A percentile compares a stretch with the other conserved stretches of the same genome.
Evolutionary conservation across 352 stramenopile genomes (phyloP).

Genomic region (Phytopythium delawarense): DNA sequence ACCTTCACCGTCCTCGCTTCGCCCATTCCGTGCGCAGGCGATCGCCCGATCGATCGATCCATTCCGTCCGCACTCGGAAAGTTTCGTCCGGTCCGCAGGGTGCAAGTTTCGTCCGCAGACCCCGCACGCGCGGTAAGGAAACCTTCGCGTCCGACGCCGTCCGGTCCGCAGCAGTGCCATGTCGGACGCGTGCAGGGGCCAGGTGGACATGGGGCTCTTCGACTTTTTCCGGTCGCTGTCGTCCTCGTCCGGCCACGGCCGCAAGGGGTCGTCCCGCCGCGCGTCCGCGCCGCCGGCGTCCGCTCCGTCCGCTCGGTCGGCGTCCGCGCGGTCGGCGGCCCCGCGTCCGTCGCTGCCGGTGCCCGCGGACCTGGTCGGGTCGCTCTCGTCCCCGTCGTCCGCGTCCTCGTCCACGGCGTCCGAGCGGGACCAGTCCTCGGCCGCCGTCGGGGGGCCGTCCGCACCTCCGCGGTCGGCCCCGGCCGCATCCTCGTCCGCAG

Average conservation of each 20-base stretch:
- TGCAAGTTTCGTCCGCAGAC: too few relatives aligned
- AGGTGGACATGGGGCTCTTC: slow-evolving; percentile 52
- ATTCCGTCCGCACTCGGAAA: background rate
- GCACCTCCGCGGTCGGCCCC: background rate
- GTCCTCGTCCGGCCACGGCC: slow-evolving; percentile 22
- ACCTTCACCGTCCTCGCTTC: background rate
- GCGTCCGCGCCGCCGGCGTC: slow-evolving; percentile 14
- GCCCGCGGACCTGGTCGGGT: background rate
- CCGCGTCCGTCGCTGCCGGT: background rate
- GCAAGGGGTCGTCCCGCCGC: slow-evolving; percentile 18
- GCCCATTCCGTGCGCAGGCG: background rate
- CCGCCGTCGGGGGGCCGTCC: too few relatives aligned
- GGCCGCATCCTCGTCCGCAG: slow-evolving; percentile 23
- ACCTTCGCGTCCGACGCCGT: background rate
- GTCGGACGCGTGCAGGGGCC: slow-evolving; percentile 15
- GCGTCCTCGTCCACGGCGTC: slow-evolving; percentile 25
- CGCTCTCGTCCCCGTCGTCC: slow-evolving; percentile 39
- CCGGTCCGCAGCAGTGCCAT: background rate
- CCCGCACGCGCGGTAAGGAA: too few relatives aligned
- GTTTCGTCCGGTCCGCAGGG: background rate
- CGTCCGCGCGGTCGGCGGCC: background rate
- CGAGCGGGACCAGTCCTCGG: too few relatives aligned
- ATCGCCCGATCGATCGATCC: too few relatives aligned
- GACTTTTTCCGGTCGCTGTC: slow-evolving; percentile 75
- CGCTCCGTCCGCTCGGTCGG: background rate